These are phyloP conservation scores for Phytophthora brassicae DNA, from an alignment of 352 stramenopile species.

Conservation along the genomic window DNA sequence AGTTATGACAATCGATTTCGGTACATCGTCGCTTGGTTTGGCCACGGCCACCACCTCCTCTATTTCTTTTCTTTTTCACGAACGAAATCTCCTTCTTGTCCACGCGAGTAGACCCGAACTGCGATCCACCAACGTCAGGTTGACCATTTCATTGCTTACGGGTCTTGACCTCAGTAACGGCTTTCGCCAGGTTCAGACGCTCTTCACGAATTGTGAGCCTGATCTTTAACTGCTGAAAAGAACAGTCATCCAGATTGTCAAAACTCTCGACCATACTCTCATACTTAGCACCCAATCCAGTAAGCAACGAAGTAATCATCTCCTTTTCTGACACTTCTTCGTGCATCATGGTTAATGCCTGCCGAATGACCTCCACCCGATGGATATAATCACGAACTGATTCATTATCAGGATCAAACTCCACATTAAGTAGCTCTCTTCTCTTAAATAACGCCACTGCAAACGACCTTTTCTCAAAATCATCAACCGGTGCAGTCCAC, in stretches of 20 bases:
- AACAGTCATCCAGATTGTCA: conserved; percentile 16
- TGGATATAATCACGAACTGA: conserved; percentile 17
- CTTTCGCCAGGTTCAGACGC: not conserved
- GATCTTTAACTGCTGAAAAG: conserved; percentile 10
- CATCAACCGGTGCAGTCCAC: conserved; percentile 7
- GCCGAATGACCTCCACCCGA: conserved; percentile 10
- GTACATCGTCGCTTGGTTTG: not conserved
- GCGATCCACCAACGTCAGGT: not conserved
- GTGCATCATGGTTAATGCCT: conserved; percentile 15
- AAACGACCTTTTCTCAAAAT: conserved; percentile 23
- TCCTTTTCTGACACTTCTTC: conserved; percentile 7
- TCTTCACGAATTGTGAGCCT: conserved; percentile 11
- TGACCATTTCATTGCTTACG: not conserved
- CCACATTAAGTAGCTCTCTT: conserved; percentile 11
- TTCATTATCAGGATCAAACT: conserved; percentile 9
- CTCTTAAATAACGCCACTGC: conserved; percentile 13
- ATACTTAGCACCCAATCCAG: conserved; percentile 5
- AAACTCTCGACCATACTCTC: conserved; percentile 12
- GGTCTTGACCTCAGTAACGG: not conserved
- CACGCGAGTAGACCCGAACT: not conserved
- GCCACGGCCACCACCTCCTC: not conserved
- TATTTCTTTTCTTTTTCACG: not conserved
- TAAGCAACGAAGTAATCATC: conserved; percentile 10
- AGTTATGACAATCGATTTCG: not conserved
- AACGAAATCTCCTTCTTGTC: not conserved